Conservation (phyloP, 805 yeast genomes). For the Saccharomycopsis lassenensis region DNA sequence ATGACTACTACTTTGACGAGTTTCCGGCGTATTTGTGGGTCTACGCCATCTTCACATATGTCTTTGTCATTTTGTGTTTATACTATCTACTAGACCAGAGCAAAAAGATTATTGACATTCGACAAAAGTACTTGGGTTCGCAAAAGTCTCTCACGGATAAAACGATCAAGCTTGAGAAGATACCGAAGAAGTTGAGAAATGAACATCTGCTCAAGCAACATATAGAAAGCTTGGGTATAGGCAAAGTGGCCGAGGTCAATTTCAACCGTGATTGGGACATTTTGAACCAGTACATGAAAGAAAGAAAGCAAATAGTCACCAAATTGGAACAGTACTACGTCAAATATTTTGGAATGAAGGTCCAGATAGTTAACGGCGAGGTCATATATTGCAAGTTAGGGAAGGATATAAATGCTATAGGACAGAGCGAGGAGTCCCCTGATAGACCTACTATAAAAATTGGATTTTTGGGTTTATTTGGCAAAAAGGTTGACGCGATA, state of each 20-base stretch:
- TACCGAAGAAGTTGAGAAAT: constrained; percentile 36
- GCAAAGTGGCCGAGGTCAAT: constrained; percentile 37
- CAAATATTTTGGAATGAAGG: constrained; percentile 37
- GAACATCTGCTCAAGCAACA: constrained; percentile 35
- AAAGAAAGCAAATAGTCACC: constrained; percentile 42
- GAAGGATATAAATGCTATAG: too few relatives aligned
- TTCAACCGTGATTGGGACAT: constrained; percentile 16
- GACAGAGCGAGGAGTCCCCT: neutral
- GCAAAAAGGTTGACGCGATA: constrained; percentile 26
- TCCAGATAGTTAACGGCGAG: constrained; percentile 13
- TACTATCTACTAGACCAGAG: constrained; percentile 37
- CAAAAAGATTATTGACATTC: constrained; percentile 35
- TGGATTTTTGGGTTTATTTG: constrained; percentile 20
- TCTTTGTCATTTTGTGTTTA: constrained; percentile 39
- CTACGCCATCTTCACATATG: constrained; percentile 45
- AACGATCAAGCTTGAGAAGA: constrained; percentile 44
- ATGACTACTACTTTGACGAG: too few relatives aligned
- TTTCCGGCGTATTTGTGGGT: constrained; percentile 38
- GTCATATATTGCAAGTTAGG: too few relatives aligned
- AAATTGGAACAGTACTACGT: constrained; percentile 66
- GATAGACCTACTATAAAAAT: constrained; percentile 21
- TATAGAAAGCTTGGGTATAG: constrained; percentile 45
- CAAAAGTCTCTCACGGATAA: constrained; percentile 51
- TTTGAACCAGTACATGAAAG: constrained; percentile 16
- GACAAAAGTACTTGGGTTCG: constrained; percentile 48